Percentiles rank a stretch among this genome's conserved stretches.
These are phyloP conservation scores for Dysphania ambrosioides DNA, from an alignment of 148 eudicot genomes.

Conservation along the genomic window DNA sequence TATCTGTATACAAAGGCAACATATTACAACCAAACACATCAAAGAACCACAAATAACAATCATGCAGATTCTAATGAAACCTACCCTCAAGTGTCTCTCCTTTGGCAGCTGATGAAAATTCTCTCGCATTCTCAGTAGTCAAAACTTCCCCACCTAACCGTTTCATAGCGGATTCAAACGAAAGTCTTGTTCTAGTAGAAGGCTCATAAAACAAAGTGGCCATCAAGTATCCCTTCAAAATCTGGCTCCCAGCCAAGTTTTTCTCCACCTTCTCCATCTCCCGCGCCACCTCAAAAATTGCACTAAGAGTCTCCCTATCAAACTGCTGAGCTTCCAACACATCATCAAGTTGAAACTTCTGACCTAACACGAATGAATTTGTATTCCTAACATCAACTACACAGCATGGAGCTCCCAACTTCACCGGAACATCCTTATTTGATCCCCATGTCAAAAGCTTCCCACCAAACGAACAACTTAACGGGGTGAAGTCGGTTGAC, in stretches of 20 bases:
- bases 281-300: conserved; percentile 80
- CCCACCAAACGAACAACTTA: conserved; percentile 19
- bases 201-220: conserved; percentile 98
- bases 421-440: conserved; percentile 25
- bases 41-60: not conserved
- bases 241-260: conserved; percentile 64
- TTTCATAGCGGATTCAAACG: conserved; percentile 98
- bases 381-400: conserved; percentile 36
- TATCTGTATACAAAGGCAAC: conserved; percentile 48
- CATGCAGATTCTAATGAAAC: not conserved
- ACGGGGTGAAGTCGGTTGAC: conserved; percentile 21
- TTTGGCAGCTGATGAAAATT: conserved; percentile 97
- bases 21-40: conserved; percentile 18
- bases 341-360: conserved; percentile 75
- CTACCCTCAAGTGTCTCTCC: conserved; percentile 98
- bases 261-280: conserved; percentile 90
- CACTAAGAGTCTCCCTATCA: conserved; percentile 71
- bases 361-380: conserved; percentile 40
- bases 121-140: conserved; percentile 95
- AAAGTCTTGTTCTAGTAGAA: conserved; percentile 93
- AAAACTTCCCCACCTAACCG: conserved; percentile 95
- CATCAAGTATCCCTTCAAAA: conserved; percentile 86
- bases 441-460: conserved; percentile 24
- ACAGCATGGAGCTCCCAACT: conserved; percentile 36
- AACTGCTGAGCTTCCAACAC: conserved; percentile 93